phyloP scores from a whole-genome alignment of 2,329 filamentous ascomycete genomes.

The Macrophomina phaseolina region DNA sequence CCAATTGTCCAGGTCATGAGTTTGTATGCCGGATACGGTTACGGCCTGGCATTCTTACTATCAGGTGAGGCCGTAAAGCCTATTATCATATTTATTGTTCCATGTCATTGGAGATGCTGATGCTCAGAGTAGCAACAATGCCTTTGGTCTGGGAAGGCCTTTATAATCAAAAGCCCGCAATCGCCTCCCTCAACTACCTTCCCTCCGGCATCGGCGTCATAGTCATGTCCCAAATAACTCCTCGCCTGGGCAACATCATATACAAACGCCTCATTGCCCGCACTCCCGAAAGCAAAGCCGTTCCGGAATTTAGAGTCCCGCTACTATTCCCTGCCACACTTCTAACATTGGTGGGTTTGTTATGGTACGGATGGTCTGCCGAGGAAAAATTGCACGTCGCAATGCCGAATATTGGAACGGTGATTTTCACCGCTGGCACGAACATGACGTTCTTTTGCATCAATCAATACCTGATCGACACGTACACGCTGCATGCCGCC shows the following conservation, averaged over 20 bases:
- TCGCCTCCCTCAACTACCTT: slow-evolving; percentile 70
- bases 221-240: slow-evolving; percentile 65
- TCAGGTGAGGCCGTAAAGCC: not conserved
- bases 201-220: slow-evolving; percentile 69
- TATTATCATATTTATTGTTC: not conserved
- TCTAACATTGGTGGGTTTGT: slow-evolving; percentile 60
- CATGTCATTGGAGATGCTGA: not conserved
- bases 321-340: slow-evolving; percentile 62
- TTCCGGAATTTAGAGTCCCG: slow-evolving; percentile 54
- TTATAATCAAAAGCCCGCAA: slow-evolving; percentile 61
- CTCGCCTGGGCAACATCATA: slow-evolving; percentile 66
- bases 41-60: slow-evolving; percentile 62
- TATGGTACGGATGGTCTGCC: slow-evolving; percentile 66
- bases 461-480: slow-evolving; percentile 68
- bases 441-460: slow-evolving; percentile 64
- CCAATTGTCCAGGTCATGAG: slow-evolving; percentile 76
- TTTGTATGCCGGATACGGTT: slow-evolving; percentile 68
- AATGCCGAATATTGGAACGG: slow-evolving; percentile 64
- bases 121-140: slow-evolving; percentile 57
- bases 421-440: slow-evolving; percentile 61
- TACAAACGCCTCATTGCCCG: slow-evolving; percentile 59
- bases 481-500: slow-evolving; percentile 55
- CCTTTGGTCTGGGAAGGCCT: slow-evolving; percentile 58
- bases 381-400: slow-evolving; percentile 62
- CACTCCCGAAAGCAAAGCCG: slow-evolving; percentile 32